Evolutionary conservation across 202 grass and related monocot species (phyloP).

Genomic region (Zizania palustris): DNA sequence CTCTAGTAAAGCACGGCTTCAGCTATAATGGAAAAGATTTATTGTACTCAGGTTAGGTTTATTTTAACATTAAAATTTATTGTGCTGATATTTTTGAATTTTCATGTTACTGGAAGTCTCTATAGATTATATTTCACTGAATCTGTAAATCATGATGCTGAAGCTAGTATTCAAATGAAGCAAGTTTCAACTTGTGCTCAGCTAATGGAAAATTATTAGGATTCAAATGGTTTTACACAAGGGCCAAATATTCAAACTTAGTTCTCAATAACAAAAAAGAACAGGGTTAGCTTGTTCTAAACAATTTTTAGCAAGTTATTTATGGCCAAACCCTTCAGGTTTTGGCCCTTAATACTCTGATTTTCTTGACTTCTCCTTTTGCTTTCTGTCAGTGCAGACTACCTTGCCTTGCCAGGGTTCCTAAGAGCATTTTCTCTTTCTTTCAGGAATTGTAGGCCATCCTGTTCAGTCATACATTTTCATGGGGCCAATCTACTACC

Average conservation of each 20-base stretch:
- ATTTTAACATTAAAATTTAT: constrained; percentile 10
- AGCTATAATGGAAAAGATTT: constrained; percentile 98
- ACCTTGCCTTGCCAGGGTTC: not conserved
- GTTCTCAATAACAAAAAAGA: not conserved
- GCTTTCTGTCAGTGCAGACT: not conserved
- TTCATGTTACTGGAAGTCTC: constrained; percentile 14
- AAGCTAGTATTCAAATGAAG: constrained; percentile 3
- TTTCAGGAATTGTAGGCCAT: constrained; percentile 84
- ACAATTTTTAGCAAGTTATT: not conserved
- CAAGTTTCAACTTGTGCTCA: not conserved
- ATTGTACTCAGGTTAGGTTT: constrained; percentile 74
- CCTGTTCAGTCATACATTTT: constrained; percentile 94
- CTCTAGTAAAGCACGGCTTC: constrained; percentile 88
- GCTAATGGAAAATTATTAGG: constrained; percentile 26
- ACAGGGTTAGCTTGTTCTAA: not conserved
- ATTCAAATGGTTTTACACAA: constrained; percentile 12
- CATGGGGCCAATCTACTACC: constrained; percentile 98
- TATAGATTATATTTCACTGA: not conserved
- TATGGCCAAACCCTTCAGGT: not conserved
- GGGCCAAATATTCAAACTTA: not conserved
- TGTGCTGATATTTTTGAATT: not conserved
- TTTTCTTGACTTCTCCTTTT: not conserved
- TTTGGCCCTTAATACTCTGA: not conserved
- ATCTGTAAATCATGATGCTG: constrained; percentile 16
- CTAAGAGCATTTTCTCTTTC: constrained; percentile 15